Conservation (phyloP, 176 grass and related monocot species). For the Otatea glauca region DNA sequence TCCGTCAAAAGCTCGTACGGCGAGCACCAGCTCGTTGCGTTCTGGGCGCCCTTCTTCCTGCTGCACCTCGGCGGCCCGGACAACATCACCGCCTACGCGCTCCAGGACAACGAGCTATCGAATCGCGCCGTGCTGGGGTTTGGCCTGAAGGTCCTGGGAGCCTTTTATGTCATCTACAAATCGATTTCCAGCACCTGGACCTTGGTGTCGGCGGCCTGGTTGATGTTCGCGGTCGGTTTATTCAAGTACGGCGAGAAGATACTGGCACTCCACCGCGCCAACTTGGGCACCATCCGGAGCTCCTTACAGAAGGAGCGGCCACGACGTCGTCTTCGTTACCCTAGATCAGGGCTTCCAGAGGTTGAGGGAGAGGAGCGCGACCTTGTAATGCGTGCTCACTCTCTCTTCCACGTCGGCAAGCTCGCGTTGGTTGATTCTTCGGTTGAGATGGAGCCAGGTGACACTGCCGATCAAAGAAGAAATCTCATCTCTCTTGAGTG, state of each 20-base stretch:
- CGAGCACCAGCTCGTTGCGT: conserved; percentile 30
- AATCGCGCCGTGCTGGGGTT: neutral
- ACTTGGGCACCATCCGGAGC: conserved; percentile 13
- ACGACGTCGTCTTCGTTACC: neutral
- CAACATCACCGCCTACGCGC: conserved; percentile 56
- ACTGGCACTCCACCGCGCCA: neutral
- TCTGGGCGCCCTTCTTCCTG: conserved; percentile 65
- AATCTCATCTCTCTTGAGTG: neutral
- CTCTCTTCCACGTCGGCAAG: conserved; percentile 23
- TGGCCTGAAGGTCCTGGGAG: neutral
- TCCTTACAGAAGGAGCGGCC: neutral
- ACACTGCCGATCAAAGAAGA: neutral
- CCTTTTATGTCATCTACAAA: conserved; percentile 28
- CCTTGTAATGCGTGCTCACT: conserved; percentile 5
- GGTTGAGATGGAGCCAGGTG: neutral
- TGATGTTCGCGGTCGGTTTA: conserved; percentile 3
- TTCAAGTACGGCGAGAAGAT: conserved; percentile 36
- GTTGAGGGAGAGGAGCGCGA: neutral
- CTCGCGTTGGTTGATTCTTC: conserved; percentile 20
- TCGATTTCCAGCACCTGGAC: neutral
- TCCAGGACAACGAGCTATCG: conserved; percentile 57
- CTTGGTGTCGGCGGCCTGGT: neutral
- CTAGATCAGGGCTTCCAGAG: neutral
- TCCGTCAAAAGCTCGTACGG: neutral
- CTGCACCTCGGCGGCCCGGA: conserved; percentile 67